Conservation (phyloP, 2,329 filamentous ascomycete species). For the Penicillium hesseltinei region DNA sequence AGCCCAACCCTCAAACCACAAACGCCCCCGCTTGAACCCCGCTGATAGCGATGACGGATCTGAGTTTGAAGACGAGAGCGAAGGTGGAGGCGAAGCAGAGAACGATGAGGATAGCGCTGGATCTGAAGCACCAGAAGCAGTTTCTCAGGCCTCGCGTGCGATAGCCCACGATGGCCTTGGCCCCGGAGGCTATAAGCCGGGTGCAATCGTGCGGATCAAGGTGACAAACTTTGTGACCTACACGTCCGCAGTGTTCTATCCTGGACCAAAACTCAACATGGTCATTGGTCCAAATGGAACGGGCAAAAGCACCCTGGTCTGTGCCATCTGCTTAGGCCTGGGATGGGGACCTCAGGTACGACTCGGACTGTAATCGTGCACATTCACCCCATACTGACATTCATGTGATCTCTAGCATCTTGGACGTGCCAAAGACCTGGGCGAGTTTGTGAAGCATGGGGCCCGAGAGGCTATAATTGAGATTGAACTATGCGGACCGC, state of each 20-base stretch:
- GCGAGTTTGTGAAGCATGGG: conserved; percentile 92
- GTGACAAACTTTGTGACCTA: conserved; percentile 94
- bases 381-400: neutral
- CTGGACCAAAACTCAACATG: conserved; percentile 94
- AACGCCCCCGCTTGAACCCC: conserved; percentile 33
- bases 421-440: conserved; percentile 78
- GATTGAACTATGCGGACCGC: conserved; percentile 74
- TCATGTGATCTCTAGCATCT: conserved; percentile 55
- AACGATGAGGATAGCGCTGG: conserved; percentile 6
- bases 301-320: conserved; percentile 95
- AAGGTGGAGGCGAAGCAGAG: neutral
- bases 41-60: conserved; percentile 21
- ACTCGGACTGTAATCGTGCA: neutral
- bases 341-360: conserved; percentile 70
- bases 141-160: conserved; percentile 3
- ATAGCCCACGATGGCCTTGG: conserved; percentile 11
- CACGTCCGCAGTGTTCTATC: conserved; percentile 83
- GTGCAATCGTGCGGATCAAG: conserved; percentile 83
- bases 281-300: conserved; percentile 98
- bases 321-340: conserved; percentile 89
- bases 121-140: neutral
- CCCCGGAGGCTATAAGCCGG: conserved; percentile 52
- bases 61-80: conserved; percentile 2
- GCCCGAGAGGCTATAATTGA: conserved; percentile 75
- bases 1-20: conserved; percentile 30